phyloP scores from a whole-genome alignment of 257 asterid species.

The Solanum sejunctum region DNA sequence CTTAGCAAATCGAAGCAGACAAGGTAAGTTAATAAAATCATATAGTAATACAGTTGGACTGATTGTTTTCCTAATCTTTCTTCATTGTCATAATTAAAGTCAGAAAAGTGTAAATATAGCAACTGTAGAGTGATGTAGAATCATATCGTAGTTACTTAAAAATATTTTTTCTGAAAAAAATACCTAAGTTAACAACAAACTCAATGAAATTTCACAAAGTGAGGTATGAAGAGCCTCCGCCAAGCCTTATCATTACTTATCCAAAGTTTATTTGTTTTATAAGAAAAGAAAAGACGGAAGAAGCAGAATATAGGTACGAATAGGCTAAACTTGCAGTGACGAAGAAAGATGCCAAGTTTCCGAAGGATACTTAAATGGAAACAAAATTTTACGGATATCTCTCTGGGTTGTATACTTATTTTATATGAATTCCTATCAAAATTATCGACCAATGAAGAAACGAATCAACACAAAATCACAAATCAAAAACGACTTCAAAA shows the following conservation, averaged over 20 bases:
- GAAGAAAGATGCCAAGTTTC: background rate
- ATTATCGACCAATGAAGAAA: background rate
- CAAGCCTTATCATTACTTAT: too few relatives aligned
- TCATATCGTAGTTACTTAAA: background rate
- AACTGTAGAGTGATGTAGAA: background rate
- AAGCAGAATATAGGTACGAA: background rate
- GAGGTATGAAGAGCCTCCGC: too few relatives aligned
- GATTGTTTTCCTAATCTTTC: too few relatives aligned
- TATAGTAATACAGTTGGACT: background rate
- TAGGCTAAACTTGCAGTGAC: background rate
- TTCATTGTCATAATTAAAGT: too few relatives aligned
- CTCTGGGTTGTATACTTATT: background rate
- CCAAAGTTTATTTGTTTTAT: too few relatives aligned
- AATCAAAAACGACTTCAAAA: constrained; percentile 10
- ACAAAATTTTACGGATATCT: background rate
- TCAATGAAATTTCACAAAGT: too few relatives aligned
- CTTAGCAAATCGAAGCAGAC: constrained; percentile 19
- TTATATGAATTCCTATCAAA: background rate
- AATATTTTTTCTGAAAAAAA: background rate
- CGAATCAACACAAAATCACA: constrained; percentile 9
- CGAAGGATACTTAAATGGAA: background rate
- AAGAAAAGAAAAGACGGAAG: background rate
- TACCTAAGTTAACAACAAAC: too few relatives aligned
- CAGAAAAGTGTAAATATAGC: background rate
- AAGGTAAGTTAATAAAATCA: constrained; percentile 30